Conservation (phyloP, 2,329 filamentous ascomycete genomes). For the Aureobasidium pullulans region DNA sequence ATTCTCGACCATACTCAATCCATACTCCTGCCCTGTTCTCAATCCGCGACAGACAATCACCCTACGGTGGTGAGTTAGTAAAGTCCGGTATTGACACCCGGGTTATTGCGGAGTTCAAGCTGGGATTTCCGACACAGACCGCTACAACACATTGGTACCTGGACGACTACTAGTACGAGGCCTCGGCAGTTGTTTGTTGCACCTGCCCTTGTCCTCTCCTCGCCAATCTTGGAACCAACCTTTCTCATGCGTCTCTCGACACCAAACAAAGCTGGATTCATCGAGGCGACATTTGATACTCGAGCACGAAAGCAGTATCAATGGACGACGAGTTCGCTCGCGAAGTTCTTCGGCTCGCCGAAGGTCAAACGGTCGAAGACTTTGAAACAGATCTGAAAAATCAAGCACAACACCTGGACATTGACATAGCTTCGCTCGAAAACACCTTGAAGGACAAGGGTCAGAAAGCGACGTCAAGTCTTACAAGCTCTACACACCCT, state of each 20-base stretch:
- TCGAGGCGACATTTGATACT: neutral
- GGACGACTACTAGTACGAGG: neutral
- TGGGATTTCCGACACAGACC: neutral
- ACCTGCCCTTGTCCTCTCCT: neutral
- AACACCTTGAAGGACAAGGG: neutral
- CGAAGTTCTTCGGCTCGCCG: constrained; percentile 24
- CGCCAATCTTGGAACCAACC: neutral
- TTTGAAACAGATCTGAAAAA: constrained; percentile 22
- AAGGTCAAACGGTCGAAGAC: constrained; percentile 24
- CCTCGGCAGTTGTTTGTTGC: neutral
- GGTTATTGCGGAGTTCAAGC: constrained; percentile 4
- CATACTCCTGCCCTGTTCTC: neutral
- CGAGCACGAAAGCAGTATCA: neutral
- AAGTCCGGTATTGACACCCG: neutral
- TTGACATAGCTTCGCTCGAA: constrained; percentile 16
- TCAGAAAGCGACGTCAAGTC: neutral
- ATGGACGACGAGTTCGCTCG: constrained; percentile 20
- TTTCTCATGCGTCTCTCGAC: neutral
- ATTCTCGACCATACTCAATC: neutral
- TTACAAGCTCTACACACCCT: constrained; percentile 14
- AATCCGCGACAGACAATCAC: neutral
- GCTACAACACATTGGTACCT: constrained; percentile 8
- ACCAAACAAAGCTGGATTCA: neutral
- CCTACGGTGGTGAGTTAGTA: neutral
- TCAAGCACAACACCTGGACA: constrained; percentile 24